Evolutionary conservation across 2,329 filamentous ascomycete species (phyloP).

Genomic region (Apiospora marii): DNA sequence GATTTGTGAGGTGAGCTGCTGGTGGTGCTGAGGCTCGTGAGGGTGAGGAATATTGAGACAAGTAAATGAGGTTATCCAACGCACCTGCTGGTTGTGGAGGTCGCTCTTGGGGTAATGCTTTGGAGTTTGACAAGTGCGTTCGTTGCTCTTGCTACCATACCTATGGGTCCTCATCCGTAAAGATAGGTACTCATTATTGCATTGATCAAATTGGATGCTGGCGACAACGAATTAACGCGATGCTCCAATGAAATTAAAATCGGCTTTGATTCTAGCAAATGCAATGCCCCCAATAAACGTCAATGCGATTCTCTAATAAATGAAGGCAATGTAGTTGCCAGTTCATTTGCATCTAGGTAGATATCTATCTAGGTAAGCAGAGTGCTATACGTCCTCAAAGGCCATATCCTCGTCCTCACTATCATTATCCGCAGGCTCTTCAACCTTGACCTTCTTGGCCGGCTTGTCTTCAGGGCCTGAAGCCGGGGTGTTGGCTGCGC

Average conservation of each 20-base stretch:
- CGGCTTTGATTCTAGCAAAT: no score
- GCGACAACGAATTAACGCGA: no score
- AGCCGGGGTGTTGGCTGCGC: constrained; percentile 41
- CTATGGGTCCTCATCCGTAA: background rate
- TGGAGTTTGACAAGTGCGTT: background rate
- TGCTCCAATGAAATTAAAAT: no score
- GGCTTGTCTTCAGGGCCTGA: constrained; percentile 49
- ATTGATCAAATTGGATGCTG: background rate
- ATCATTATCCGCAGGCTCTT: constrained; percentile 47
- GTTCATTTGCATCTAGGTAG: background rate
- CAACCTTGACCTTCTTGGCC: constrained; percentile 61
- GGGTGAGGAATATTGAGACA: background rate
- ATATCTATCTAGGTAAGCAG: background rate
- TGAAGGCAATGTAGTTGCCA: background rate
- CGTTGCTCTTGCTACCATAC: background rate
- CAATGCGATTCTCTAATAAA: background rate
- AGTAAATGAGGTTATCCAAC: background rate
- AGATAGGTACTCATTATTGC: background rate
- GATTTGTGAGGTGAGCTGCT: background rate
- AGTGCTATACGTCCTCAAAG: constrained; percentile 54
- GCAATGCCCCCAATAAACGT: background rate
- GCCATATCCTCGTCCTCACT: constrained; percentile 51
- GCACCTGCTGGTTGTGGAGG: background rate
- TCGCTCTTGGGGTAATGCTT: background rate
- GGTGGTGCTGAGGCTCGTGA: background rate